Percentiles rank a stretch among this genome's conserved stretches.
Conservation (phyloP, 2,329 filamentous ascomycete genomes). For the Atkinsonella texensis region DNA sequence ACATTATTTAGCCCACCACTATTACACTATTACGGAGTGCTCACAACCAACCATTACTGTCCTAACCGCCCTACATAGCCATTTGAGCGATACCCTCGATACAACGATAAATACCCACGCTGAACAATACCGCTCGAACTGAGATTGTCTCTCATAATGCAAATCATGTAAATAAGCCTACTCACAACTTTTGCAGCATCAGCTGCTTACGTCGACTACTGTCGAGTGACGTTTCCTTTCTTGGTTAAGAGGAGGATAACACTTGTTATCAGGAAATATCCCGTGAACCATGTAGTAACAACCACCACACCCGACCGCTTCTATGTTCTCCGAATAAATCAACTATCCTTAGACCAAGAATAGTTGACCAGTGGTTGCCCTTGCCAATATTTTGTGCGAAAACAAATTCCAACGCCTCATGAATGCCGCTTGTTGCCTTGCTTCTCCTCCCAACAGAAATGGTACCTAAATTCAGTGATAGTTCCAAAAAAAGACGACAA, state of each 20-base stretch:
- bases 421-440: slow-evolving; percentile 5
- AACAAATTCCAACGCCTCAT: slow-evolving; percentile 9
- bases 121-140: neutral
- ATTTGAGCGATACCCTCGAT: slow-evolving; percentile 10
- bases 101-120: slow-evolving; percentile 7
- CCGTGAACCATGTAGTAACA: neutral
- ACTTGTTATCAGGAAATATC: neutral
- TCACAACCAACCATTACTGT: neutral
- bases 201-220: neutral
- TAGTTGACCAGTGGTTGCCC: slow-evolving; percentile 3
- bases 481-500: neutral
- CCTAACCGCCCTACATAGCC: neutral
- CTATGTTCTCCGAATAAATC: neutral
- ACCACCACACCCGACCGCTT: neutral
- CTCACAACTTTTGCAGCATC: neutral
- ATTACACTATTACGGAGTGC: too few species aligned
- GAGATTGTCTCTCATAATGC: neutral
- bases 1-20: too few species aligned
- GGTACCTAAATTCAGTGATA: too few species aligned
- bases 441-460: too few species aligned
- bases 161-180: neutral
- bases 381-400: slow-evolving; percentile 4
- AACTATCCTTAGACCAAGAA: neutral
- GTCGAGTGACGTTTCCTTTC: neutral
- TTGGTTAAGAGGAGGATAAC: neutral